Evolutionary conservation across 1,284 basidiomycete genomes (phyloP).

Genomic region (Tilletiaria anomala): DNA sequence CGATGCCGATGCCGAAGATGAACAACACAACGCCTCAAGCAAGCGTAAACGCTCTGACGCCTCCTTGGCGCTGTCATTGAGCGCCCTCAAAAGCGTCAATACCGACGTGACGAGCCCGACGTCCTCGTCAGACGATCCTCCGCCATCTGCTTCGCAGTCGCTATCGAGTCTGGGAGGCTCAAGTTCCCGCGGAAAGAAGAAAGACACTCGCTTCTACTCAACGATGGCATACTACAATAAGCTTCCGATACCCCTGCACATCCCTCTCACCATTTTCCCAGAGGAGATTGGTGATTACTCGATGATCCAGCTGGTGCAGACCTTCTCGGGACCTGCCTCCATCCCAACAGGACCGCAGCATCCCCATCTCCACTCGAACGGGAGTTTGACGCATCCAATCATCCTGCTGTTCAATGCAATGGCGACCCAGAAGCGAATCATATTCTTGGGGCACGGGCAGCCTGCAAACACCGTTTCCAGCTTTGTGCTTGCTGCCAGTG

Average conservation of each 20-base stretch:
- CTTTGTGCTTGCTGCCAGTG: constrained; percentile 82
- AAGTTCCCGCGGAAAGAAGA: too few relatives aligned
- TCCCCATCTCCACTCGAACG: constrained; percentile 82
- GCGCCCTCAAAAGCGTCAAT: too few relatives aligned
- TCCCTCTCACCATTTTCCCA: constrained; percentile 39
- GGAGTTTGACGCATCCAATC: constrained; percentile 75
- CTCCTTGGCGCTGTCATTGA: too few relatives aligned
- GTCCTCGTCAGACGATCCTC: too few relatives aligned
- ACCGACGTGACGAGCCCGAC: not conserved
- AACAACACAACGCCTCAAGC: not conserved
- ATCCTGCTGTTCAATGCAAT: constrained; percentile 90
- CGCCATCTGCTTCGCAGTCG: too few relatives aligned
- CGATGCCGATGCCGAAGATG: not conserved
- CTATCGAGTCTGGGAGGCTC: too few relatives aligned
- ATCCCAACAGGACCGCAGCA: constrained; percentile 58
- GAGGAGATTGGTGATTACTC: constrained; percentile 98
- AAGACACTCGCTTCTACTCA: constrained; percentile 87
- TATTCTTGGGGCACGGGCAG: constrained; percentile 74
- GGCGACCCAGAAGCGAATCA: constrained; percentile 77
- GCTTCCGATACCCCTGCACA: constrained; percentile 14
- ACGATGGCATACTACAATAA: constrained; percentile 57
- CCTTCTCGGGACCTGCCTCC: constrained; percentile 54
- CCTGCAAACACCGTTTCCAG: constrained; percentile 64
- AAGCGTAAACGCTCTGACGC: not conserved
- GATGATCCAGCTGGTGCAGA: constrained; percentile 72